Evolutionary conservation across 1,284 basidiomycete genomes (phyloP), one percentile per base, ranked within the genome.

Genomic region (Wallemia ichthyophaga): DNA sequence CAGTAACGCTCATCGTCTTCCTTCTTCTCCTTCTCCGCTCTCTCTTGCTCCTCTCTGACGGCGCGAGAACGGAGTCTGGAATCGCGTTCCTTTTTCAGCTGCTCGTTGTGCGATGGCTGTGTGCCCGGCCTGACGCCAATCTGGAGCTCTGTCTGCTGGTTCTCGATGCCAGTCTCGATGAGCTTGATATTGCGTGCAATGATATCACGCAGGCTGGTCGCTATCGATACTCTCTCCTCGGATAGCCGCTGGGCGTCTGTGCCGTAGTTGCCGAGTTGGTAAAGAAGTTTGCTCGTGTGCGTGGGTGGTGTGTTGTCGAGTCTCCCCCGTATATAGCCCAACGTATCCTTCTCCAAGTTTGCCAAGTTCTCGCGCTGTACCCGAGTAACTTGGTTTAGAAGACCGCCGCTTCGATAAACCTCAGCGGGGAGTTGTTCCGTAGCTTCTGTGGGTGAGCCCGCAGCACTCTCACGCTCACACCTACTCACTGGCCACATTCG

Each of bases 141-240:
- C n/a, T 48, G 37, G n/a, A 48, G 37, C 37, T 48, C 37, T 48
- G 37, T 48, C n/a, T 48, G 37, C n/a, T 48, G 37, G 37, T 48
- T 48, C 37, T 48, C 37, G 11, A 48, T 48, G 11, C 13, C 11
- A 11, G 37, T 48, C 37, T 48, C 37, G 7, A 48, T 48, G 3
- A 48, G 37, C n/a, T 48, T 48, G 13, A 48, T 11, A 21, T 48
- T 48, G 37, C 37, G 37, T 5, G 11, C n/a, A 5, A 48, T 48
- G 7, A 48, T 48, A 48, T 48, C 37, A 17, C 37, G 11, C 37
- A 48, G n/a, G n/a, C n/a, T 48, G 5, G 37, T 48, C 37, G n/a
- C 11, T 48, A 48, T 48, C 37, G 37, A 48, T 48, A 48, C 13
- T 5, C 37, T 13, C n/a, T 48, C 37, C 13, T 48, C 37, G 7